Conservation (phyloP, 192 early-diverging fungal species). For the Rhizoclosmatium sp. region DNA sequence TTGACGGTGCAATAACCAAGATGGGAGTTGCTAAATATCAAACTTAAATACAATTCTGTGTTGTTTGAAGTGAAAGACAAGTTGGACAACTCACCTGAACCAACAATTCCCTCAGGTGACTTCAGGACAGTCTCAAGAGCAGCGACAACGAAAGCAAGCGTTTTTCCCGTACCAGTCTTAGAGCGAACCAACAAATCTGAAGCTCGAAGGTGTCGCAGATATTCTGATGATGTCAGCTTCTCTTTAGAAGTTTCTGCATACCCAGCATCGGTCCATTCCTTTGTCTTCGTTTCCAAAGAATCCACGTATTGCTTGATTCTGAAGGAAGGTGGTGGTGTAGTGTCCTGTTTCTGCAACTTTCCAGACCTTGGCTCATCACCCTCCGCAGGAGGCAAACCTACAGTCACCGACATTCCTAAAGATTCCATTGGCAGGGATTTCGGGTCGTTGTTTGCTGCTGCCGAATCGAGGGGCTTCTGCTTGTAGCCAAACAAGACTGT, state of each 20-base stretch:
- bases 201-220: conserved; percentile 95
- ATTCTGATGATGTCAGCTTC: conserved; percentile 88
- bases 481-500: conserved; percentile 67
- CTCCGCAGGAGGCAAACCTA: neutral
- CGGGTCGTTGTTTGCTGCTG: neutral
- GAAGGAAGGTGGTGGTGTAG: neutral
- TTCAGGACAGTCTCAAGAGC: conserved; percentile 71
- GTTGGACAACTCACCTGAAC: conserved; percentile 9
- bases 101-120: conserved; percentile 46
- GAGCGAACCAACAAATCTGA: conserved; percentile 83
- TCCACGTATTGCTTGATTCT: neutral
- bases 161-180: conserved; percentile 94
- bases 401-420: neutral
- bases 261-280: neutral
- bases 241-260: neutral
- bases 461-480: neutral
- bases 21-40: conserved; percentile 55
- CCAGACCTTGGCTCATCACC: neutral
- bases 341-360: neutral
- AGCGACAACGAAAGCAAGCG: conserved; percentile 83
- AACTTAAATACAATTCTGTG: neutral
- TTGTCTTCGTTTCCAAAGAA: neutral
- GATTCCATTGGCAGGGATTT: neutral
- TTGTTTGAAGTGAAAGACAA: too few species aligned
- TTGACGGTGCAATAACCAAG: conserved; percentile 82